Evolutionary conservation across 2,329 filamentous ascomycete species (phyloP).

Genomic region (Talaromyces verruculosus): DNA sequence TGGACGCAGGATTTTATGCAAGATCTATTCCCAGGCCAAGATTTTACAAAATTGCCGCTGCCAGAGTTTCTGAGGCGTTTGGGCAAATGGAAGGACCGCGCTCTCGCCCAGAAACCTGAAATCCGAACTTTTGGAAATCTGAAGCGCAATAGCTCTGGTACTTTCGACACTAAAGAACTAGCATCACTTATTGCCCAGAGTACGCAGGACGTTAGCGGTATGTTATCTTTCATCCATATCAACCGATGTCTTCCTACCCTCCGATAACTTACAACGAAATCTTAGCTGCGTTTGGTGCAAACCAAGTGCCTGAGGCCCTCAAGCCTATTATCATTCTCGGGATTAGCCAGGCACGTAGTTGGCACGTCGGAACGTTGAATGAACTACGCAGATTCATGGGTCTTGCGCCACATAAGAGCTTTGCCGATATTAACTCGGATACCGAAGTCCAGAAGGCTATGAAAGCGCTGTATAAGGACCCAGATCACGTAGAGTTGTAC

Average conservation of each 20-base stretch:
- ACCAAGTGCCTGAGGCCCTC: constrained; percentile 70
- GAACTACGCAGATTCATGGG: constrained; percentile 83
- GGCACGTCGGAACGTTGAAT: constrained; percentile 76
- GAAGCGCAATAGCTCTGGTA: too few relatives aligned
- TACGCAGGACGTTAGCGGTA: too few relatives aligned
- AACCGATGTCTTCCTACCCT: too few relatives aligned
- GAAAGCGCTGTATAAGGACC: constrained; percentile 65
- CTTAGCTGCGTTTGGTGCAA: too few relatives aligned
- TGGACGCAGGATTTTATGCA: constrained; percentile 39
- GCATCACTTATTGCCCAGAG: too few relatives aligned
- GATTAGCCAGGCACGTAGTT: constrained; percentile 72
- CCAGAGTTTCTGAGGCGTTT: too few relatives aligned
- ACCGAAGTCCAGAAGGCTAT: constrained; percentile 67
- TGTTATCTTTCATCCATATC: too few relatives aligned
- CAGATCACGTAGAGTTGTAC: constrained; percentile 78
- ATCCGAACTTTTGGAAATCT: too few relatives aligned
- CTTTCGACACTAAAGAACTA: too few relatives aligned
- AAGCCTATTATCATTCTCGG: constrained; percentile 76
- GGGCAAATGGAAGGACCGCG: too few relatives aligned
- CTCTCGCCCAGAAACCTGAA: too few relatives aligned
- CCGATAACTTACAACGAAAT: too few relatives aligned
- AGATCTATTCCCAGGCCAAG: not conserved
- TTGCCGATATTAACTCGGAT: constrained; percentile 82
- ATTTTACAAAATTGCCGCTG: constrained; percentile 45
- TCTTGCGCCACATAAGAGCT: constrained; percentile 70